A percentile compares a stretch with the other conserved stretches of the same genome.
Evolutionary conservation across 495 filamentous ascomycete genomes (phyloP).

Genomic region (Pseudoneurospora amorphoporcata): DNA sequence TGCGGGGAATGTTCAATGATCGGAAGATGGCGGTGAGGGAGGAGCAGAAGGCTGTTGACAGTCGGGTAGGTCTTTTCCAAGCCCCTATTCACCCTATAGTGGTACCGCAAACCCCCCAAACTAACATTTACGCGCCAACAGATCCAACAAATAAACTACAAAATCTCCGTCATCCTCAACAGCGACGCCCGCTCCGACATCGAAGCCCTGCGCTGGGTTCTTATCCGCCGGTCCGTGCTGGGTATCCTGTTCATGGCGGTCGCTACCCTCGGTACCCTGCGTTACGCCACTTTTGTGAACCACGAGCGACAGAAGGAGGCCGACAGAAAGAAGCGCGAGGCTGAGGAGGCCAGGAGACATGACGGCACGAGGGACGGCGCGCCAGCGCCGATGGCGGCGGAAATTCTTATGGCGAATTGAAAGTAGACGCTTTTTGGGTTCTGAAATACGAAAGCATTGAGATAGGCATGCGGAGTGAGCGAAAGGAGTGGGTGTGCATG

Average conservation of each 20-base stretch:
- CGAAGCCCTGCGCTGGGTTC: constrained; percentile 80
- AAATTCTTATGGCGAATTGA: constrained; percentile 37
- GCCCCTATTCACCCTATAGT: background rate
- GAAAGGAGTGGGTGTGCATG: background rate
- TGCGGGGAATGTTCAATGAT: constrained; percentile 94
- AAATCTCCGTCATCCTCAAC: constrained; percentile 77
- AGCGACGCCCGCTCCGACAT: constrained; percentile 84
- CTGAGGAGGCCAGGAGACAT: constrained; percentile 23
- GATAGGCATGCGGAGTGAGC: background rate
- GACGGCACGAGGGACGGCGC: constrained; percentile 29
- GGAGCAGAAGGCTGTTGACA: constrained; percentile 75
- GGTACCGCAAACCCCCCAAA: background rate
- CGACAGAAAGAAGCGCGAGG: constrained; percentile 21
- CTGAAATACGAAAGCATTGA: background rate
- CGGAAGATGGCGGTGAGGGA: constrained; percentile 82
- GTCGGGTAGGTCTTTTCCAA: constrained; percentile 36
- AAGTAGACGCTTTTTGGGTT: background rate
- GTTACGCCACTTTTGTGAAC: constrained; percentile 36
- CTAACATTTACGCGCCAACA: constrained; percentile 18
- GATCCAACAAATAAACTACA: constrained; percentile 90
- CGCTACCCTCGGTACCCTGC: constrained; percentile 36
- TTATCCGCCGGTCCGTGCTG: constrained; percentile 75
- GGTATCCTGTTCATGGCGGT: constrained; percentile 57
- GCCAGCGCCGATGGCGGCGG: constrained; percentile 30
- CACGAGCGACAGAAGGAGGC: constrained; percentile 32